Conservation (phyloP, 2,329 filamentous ascomycete genomes). For the Colletotrichum godetiae region DNA sequence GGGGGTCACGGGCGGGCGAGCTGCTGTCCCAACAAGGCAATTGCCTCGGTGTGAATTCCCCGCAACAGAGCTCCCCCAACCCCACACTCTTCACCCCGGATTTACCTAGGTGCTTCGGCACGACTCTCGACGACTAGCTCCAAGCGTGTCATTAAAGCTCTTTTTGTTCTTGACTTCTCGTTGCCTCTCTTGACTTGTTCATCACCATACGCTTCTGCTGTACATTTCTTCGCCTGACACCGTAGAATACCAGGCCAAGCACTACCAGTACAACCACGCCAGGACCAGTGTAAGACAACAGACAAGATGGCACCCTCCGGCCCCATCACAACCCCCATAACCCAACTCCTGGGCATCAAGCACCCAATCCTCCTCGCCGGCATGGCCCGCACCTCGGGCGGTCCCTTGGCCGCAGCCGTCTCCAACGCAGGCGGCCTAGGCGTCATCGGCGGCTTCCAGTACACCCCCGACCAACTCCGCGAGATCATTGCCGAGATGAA, state of each 20-base stretch:
- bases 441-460: conserved; percentile 78
- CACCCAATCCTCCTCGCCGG: conserved; percentile 94
- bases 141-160: not conserved
- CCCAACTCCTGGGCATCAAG: conserved; percentile 81
- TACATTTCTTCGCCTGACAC: not conserved
- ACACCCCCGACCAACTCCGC: conserved; percentile 79
- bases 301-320: conserved; percentile 54
- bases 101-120: conserved; percentile 40
- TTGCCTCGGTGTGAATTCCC: conserved; percentile 47
- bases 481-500: conserved; percentile 90
- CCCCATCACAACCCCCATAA: conserved; percentile 81
- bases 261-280: too few species aligned
- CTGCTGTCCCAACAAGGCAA: conserved; percentile 46
- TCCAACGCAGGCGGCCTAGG: conserved; percentile 90
- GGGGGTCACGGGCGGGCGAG: conserved; percentile 33
- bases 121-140: conserved; percentile 28
- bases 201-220: not conserved
- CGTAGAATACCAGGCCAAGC: too few species aligned
- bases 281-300: not conserved
- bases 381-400: conserved; percentile 89
- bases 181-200: not conserved
- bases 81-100: conserved; percentile 32
- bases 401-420: conserved; percentile 83
- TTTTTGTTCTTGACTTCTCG: not conserved
- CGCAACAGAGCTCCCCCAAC: conserved; percentile 40